Evolutionary conservation across 768 basidiomycete genomes (phyloP).

Genomic region (Pleurotus platypus): DNA sequence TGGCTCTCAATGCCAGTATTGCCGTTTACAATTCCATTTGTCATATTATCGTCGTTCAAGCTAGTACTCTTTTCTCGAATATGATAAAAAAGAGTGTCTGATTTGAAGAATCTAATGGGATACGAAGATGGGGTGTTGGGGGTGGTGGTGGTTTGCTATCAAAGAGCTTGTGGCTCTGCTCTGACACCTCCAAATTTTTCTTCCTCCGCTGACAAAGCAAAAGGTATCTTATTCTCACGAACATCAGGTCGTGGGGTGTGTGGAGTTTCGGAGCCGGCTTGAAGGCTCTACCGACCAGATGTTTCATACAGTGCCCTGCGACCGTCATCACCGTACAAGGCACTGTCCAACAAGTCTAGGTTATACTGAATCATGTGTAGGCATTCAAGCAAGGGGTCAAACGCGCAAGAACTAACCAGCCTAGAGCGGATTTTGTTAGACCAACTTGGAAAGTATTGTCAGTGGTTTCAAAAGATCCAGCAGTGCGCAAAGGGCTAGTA

Average conservation of each 20-base stretch:
- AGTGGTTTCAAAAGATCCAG: no score
- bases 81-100: slow-evolving; percentile 11
- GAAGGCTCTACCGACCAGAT: background rate
- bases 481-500: no score
- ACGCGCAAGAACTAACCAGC: no score
- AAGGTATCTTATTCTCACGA: background rate
- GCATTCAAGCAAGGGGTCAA: no score
- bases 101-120: slow-evolving; percentile 6
- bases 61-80: slow-evolving; percentile 9
- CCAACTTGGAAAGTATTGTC: no score
- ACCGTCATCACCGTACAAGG: background rate
- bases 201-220: slow-evolving; percentile 9
- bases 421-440: no score
- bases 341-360: background rate
- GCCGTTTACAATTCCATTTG: slow-evolving; percentile 88
- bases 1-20: slow-evolving; percentile 67
- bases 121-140: slow-evolving; percentile 3
- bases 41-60: slow-evolving; percentile 56
- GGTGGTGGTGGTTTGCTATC: slow-evolving; percentile 27
- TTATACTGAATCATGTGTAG: no score
- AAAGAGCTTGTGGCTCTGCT: slow-evolving; percentile 21
- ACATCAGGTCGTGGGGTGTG: no score
- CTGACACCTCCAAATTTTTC: slow-evolving; percentile 19
- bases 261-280: no score
- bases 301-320: background rate